These are phyloP conservation scores for Phytopythium vexans DNA, from an alignment of 352 stramenopile genomes.

Conservation along the genomic window DNA sequence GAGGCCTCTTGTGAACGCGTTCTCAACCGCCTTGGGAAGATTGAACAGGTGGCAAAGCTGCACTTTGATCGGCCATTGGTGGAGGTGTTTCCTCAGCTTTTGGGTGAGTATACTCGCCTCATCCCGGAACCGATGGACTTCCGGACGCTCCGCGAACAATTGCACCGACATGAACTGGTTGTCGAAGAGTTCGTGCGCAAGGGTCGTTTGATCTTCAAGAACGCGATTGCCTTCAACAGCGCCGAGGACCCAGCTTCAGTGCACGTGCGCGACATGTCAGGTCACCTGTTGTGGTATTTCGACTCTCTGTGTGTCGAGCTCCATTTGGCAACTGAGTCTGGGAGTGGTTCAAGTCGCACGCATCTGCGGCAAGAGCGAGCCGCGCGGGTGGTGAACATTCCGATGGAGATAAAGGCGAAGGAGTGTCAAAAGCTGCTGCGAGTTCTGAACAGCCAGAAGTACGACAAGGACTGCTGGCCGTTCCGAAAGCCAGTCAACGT, in stretches of 20 bases:
- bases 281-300: slow-evolving; percentile 82
- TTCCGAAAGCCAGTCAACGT: slow-evolving; percentile 77
- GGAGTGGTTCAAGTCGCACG: slow-evolving; percentile 21
- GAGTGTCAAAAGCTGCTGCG: slow-evolving; percentile 78
- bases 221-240: slow-evolving; percentile 81
- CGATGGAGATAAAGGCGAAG: slow-evolving; percentile 77
- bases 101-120: slow-evolving; percentile 54
- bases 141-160: slow-evolving; percentile 61
- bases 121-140: slow-evolving; percentile 84
- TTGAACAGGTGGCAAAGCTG: slow-evolving; percentile 76
- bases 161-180: slow-evolving; percentile 50
- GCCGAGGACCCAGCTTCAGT: slow-evolving; percentile 62
- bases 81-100: slow-evolving; percentile 71
- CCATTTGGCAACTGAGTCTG: slow-evolving; percentile 20
- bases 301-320: slow-evolving; percentile 77
- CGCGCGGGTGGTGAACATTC: slow-evolving; percentile 40
- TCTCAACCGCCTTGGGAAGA: slow-evolving; percentile 67
- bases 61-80: slow-evolving; percentile 78
- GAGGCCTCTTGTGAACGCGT: slow-evolving; percentile 65
- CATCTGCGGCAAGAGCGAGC: slow-evolving; percentile 54
- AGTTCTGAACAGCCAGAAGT: slow-evolving; percentile 83
- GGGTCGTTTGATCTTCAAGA: slow-evolving; percentile 74
- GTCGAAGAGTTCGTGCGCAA: slow-evolving; percentile 65
- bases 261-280: slow-evolving; percentile 81
- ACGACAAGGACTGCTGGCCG: slow-evolving; percentile 85